Percentiles rank a stretch among this genome's conserved stretches.
phyloP scores from a whole-genome alignment of 2,329 filamentous ascomycete species.

The Didymella lethalis region DNA sequence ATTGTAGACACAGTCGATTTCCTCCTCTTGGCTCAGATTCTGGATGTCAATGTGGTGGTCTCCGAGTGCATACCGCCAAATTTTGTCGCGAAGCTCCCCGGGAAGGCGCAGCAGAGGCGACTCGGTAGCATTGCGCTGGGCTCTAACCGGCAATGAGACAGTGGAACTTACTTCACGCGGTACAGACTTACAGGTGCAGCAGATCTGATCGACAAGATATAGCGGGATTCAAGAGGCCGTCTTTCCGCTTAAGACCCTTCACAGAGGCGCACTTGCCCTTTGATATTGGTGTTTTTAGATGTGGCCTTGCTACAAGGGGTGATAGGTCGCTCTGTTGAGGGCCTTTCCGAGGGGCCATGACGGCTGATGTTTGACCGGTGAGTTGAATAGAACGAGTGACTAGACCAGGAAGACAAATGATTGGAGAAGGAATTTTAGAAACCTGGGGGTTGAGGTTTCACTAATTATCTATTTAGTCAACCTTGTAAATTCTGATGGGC shows the following conservation, averaged over 20 bases:
- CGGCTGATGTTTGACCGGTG: no score
- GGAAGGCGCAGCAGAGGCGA: slow-evolving; percentile 28
- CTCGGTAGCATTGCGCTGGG: slow-evolving; percentile 15
- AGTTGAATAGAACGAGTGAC: neutral
- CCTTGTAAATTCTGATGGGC: no score
- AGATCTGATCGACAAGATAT: slow-evolving; percentile 1
- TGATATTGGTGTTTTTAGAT: neutral
- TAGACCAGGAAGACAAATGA: neutral
- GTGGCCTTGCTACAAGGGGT: neutral
- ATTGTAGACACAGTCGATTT: neutral
- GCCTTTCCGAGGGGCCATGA: neutral
- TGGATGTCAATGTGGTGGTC: slow-evolving; percentile 14
- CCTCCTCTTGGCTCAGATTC: neutral
- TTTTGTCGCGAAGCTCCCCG: slow-evolving; percentile 24
- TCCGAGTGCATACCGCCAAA: slow-evolving; percentile 23
- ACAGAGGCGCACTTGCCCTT: neutral
- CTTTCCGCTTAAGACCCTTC: neutral
- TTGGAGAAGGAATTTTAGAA: neutral
- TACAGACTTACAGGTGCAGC: slow-evolving; percentile 12
- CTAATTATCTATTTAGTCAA: neutral
- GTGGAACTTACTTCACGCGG: no score
- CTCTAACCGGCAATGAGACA: slow-evolving; percentile 1
- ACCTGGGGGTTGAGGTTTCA: neutral
- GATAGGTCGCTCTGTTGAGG: neutral
- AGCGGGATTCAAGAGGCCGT: slow-evolving; percentile 12